Base-by-base conservation (phyloP, 164 flowering plant species). In the Litsea cubeba region DNA sequence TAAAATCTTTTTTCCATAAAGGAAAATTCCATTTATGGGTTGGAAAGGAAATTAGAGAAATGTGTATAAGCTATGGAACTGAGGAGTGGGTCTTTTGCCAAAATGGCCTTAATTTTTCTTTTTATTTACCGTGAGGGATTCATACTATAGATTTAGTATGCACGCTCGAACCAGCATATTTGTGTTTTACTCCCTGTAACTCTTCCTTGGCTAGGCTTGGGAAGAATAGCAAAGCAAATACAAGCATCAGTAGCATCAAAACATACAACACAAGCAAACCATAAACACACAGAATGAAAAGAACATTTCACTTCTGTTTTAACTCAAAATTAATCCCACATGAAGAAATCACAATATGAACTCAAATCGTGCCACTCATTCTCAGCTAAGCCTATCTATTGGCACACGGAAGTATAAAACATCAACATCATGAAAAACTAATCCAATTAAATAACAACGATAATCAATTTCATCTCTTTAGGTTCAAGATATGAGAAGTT, bases 161-260 rank as follows among this genome's bases (percentile, higher is more conserved):
- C 18, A 28, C 3, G 40, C n/a, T 35, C 20, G 40, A 67, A 67
- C 28, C 70, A 26, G 46, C 49, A 67, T 67, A 67, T 32, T 67
- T 25, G 24, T 28, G 46, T 67, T 28, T 67, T 28, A 25, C 70
- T 26, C 70, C 70, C 50, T 40, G 40, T 67, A 67, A 28, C 70
- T 67, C 49, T 67, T 67, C 15, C 70, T 67, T 23, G 3, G 49
- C 49, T 67, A 67, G 50, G 70, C 70, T 67, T 28, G 70, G 70
- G 50, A n/a, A 67, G 23, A 67, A 11, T 32, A 67, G 70, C 50
- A 35, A 17, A 28, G 23, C 35, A 67, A 67, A 50, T 69, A 69
- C 12, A 35, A 12, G 23, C 26, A 65, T 54, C 6, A 54, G 60
- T 3, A 54, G 60, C 20, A 54, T 14, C 5, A 54, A 14, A 20